These are phyloP conservation scores for Teunomyces lycoperdinae DNA, from an alignment of 805 yeast species.

Conservation along the genomic window DNA sequence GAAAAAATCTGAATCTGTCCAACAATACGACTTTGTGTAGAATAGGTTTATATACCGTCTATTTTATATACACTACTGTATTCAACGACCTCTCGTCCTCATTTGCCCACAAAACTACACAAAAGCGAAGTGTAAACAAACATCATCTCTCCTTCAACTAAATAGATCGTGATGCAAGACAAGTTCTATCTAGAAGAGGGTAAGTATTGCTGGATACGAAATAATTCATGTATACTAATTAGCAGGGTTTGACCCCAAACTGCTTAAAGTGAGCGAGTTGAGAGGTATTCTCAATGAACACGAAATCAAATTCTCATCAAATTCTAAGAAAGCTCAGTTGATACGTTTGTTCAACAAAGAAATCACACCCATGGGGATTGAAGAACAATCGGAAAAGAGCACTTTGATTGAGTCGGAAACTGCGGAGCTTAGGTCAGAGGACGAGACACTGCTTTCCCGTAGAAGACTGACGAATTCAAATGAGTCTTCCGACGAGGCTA, in stretches of 20 bases:
- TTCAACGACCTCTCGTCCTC: neutral
- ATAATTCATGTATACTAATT: neutral
- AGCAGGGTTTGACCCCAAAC: constrained; percentile 63
- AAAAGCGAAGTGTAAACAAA: constrained; percentile 5
- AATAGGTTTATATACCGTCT: neutral
- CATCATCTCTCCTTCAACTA: constrained; percentile 1
- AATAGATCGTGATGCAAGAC: constrained; percentile 16
- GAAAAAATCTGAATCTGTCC: too few species aligned
- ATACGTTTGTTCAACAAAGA: constrained; percentile 56
- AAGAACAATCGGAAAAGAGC: constrained; percentile 32
- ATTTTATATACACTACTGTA: neutral
- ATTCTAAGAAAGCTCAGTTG: constrained; percentile 67
- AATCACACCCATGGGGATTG: constrained; percentile 46
- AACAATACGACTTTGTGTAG: too few species aligned
- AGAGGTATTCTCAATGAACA: constrained; percentile 63
- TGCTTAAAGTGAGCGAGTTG: constrained; percentile 65
- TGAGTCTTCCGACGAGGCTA: too few species aligned
- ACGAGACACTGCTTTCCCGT: neutral
- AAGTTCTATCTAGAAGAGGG: constrained; percentile 24
- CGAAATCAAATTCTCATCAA: constrained; percentile 56
- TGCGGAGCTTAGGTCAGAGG: constrained; percentile 7
- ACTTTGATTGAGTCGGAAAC: constrained; percentile 15
- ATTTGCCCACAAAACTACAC: neutral
- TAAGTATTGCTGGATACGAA: constrained; percentile 8
- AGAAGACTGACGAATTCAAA: neutral